Percentiles rank a stretch among this genome's conserved stretches.
These are phyloP conservation scores for Gnetum montanum DNA, from an alignment of 75 land plant species.

Conservation along the genomic window DNA sequence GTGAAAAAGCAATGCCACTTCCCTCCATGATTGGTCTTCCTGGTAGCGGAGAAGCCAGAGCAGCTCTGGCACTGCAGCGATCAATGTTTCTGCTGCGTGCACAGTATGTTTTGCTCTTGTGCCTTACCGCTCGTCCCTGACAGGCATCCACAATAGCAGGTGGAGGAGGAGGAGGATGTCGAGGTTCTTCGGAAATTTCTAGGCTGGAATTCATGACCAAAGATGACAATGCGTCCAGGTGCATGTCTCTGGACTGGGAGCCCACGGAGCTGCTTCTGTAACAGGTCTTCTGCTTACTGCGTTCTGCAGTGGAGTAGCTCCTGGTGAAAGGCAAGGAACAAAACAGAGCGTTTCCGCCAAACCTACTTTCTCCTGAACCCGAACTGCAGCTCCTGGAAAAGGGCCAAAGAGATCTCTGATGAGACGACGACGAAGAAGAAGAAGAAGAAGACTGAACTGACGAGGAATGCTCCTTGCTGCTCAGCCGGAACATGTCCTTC, in stretches of 20 bases:
- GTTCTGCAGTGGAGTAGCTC: background rate
- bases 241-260: background rate
- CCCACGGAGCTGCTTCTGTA: conserved; percentile 2
- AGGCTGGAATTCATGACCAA: background rate
- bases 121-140: background rate
- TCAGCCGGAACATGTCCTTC: conserved; percentile 2
- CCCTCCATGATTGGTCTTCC: background rate
- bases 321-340: conserved; percentile 4
- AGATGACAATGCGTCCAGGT: background rate
- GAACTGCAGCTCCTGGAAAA: conserved; percentile 5
- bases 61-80: background rate
- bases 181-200: background rate
- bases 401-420: background rate
- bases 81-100: background rate
- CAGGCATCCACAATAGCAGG: background rate
- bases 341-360: background rate
- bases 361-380: background rate
- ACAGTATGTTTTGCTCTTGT: background rate
- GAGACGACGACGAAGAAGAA: background rate
- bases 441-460: background rate
- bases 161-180: background rate
- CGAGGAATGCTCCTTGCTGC: background rate
- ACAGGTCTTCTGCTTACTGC: background rate
- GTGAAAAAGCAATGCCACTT: too few relatives aligned
- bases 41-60: background rate